Percentiles rank a stretch among this genome's conserved stretches.
Evolutionary conservation across 1,284 basidiomycete genomes (phyloP).

Genomic region (Puccinia novopanici): DNA sequence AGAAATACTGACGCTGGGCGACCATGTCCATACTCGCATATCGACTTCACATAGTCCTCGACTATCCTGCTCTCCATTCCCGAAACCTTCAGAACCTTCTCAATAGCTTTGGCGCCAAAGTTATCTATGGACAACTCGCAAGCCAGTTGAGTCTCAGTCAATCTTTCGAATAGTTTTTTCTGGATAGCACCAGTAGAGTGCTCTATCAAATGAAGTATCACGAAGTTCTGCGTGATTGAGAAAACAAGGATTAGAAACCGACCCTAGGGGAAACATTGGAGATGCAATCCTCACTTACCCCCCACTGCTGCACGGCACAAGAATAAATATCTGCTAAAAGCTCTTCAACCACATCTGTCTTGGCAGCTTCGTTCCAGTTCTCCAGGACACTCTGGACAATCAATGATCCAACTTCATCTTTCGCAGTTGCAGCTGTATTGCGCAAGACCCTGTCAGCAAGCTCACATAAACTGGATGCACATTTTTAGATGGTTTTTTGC

Average conservation of each 20-base stretch:
- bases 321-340: slow-evolving; percentile 46
- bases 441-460: slow-evolving; percentile 5
- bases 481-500: not conserved
- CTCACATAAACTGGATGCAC: not conserved
- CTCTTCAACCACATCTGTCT: slow-evolving; percentile 51
- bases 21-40: slow-evolving; percentile 51
- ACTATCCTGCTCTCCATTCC: slow-evolving; percentile 51
- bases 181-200: slow-evolving; percentile 48
- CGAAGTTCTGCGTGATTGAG: slow-evolving; percentile 41
- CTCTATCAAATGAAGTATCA: slow-evolving; percentile 50
- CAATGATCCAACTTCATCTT: slow-evolving; percentile 51
- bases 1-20: slow-evolving; percentile 47
- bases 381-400: slow-evolving; percentile 51
- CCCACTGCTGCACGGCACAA: slow-evolving; percentile 51
- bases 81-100: slow-evolving; percentile 50
- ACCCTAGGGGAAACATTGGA: not conserved
- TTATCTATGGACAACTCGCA: slow-evolving; percentile 51
- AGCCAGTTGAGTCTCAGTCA: slow-evolving; percentile 51
- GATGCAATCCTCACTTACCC: slow-evolving; percentile 34
- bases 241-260: not conserved
- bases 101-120: slow-evolving; percentile 51
- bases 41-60: slow-evolving; percentile 48
- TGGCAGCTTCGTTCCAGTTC: slow-evolving; percentile 49
- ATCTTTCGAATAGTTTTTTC: slow-evolving; percentile 48
- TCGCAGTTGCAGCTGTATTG: slow-evolving; percentile 41